Base-by-base conservation (phyloP, 2,329 filamentous ascomycete genomes). In the Nothopassalora personata region DNA sequence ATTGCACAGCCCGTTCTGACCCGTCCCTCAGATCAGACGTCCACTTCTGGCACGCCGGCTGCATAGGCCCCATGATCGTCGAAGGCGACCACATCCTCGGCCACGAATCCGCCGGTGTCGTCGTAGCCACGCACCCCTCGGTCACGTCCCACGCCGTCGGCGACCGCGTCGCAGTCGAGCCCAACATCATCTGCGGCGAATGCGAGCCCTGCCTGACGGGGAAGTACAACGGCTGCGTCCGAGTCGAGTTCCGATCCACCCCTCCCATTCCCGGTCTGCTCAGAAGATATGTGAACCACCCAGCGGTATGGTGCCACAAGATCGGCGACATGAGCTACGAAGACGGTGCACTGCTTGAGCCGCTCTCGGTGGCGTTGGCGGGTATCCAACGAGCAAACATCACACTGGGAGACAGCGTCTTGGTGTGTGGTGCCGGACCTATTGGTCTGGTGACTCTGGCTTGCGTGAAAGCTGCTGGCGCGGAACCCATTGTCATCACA, bases 281-380 rank as follows among this genome's bases (percentile, higher is more conserved):
- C 68, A 85, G 93, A 67, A 86, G 93, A 74, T 97, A 97, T 74
- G 89, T 97, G 77, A 96, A 93, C 79, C 93, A 97, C 79, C 92
- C 91, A 2, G 91, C 92, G 19, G 81, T 88, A 53, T 97, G 92
- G 91, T 97, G 93, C 78, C 91, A 97, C 81, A 96, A 96, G 81
- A 94, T 97, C 67, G 90, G 90, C 51, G 80, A 90, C 75, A 92
- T 97, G 88, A 88, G 86, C 57, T 97, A 86, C 72, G 93, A 97
- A 78, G 86, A 96, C 71, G 94, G 93, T 55, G 89, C 92, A 13
- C 82, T 97, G 77, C 80, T 97, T 47, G 94, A 97, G 79, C 93
- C 93, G 1, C 81, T 97, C 54, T 90, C 86, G 66, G 94, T 97
- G 5, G 90, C 91, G 3, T 82, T 97, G 43, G 92, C 93, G 2